Evolutionary conservation across 2,329 filamentous ascomycete species (phyloP), one percentile per base, ranked within the genome.

Genomic region (Calonectria hawksworthii): DNA sequence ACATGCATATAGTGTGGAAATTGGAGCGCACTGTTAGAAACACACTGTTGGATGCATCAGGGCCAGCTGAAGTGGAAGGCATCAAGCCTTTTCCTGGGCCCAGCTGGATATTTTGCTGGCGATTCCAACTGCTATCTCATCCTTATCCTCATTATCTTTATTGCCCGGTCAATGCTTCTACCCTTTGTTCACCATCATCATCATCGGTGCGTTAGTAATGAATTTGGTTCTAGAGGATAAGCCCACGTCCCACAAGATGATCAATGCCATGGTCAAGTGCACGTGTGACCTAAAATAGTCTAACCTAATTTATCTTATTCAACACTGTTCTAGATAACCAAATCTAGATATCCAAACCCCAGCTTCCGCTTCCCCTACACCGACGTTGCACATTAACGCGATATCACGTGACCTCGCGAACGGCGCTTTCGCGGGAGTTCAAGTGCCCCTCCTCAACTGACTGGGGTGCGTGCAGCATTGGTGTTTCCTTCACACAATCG

Each of bases 351-450:
- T 4, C n/a, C n/a, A 23, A 23, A 47, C n/a, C n/a, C 44, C 44
- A 23, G n/a, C 11, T 47, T 47, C 44, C 44, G 9, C 44, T 47
- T 23, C 44, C 44, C 52, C 44, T 56, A 34, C 36, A 28, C 28
- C 18, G 41, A 63, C 21, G 32, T 52, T 36, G 44, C 30, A 23
- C 14, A 8, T 41, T 70, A 70, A 80, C 82, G 77, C 82, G 82
- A 38, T 41, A 26, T 78, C 83, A 84, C 79, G 80, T 84, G 83
- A 81, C 63, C 56, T 74, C 82, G 82, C 76, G 82, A 67, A 30
- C 23, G 72, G 21, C 26, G 4, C 21, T 61, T 51, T 36, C 30
- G 54, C 36, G 67, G 26, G 54, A 63, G 14, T 14, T 63, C 54
- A 28, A 34, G 32, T 47, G 36, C 32, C 66, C 66, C 70, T 72